These are phyloP conservation scores for Monotropa hypopitys DNA, from an alignment of 179 eudicot genomes.

Conservation along the genomic window DNA sequence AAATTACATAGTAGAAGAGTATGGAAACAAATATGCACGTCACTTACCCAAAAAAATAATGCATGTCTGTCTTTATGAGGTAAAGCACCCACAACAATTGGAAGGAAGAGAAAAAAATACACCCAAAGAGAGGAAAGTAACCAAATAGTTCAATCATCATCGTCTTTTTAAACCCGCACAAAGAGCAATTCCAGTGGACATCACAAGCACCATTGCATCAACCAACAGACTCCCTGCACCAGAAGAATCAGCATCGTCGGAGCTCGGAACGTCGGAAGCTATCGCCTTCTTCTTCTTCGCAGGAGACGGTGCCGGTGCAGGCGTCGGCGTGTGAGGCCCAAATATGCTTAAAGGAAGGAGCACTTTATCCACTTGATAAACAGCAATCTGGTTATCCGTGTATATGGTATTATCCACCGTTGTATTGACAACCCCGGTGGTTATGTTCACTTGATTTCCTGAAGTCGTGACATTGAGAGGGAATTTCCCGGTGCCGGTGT, in stretches of 20 bases:
- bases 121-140: not conserved
- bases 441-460: constrained; percentile 66
- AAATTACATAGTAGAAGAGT: no score
- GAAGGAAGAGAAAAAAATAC: not conserved
- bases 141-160: not conserved
- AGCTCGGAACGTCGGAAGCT: constrained; percentile 19
- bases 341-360: constrained; percentile 64
- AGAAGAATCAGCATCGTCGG: constrained; percentile 4
- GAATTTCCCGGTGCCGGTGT: constrained; percentile 32
- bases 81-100: not conserved
- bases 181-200: constrained; percentile 12
- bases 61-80: not conserved
- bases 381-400: constrained; percentile 58
- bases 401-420: constrained; percentile 48
- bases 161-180: no score
- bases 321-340: constrained; percentile 45
- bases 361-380: constrained; percentile 81
- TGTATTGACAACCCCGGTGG: constrained; percentile 69
- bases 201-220: not conserved
- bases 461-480: constrained; percentile 70
- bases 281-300: constrained; percentile 29
- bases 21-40: no score
- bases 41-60: no score
- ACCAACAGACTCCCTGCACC: constrained; percentile 7
- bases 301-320: constrained; percentile 38